Evolutionary conservation across 2,329 filamentous ascomycete genomes (phyloP).

Genomic region (Cytospora mali): DNA sequence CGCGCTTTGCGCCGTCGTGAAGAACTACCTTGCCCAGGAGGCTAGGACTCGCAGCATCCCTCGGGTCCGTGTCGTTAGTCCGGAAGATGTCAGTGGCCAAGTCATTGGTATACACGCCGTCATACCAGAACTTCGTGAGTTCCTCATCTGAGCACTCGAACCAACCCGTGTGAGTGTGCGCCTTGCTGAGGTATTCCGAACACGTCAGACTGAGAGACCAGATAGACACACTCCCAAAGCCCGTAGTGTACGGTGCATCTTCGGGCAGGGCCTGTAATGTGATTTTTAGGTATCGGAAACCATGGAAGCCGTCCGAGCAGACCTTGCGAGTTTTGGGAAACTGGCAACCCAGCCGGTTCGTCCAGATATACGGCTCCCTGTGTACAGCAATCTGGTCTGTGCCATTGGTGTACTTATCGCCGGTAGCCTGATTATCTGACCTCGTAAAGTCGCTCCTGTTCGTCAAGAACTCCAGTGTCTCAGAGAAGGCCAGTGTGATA

Average conservation of each 20-base stretch:
- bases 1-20: constrained; percentile 54
- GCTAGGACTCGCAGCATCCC: constrained; percentile 45
- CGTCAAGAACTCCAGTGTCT: constrained; percentile 48
- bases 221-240: constrained; percentile 48
- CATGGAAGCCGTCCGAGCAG: constrained; percentile 55
- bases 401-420: constrained; percentile 44
- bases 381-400: constrained; percentile 54
- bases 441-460: constrained; percentile 52
- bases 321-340: constrained; percentile 42
- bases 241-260: constrained; percentile 49
- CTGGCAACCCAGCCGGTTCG: constrained; percentile 47
- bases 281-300: constrained; percentile 55
- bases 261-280: constrained; percentile 46
- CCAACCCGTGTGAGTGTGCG: constrained; percentile 52
- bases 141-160: constrained; percentile 55
- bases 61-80: constrained; percentile 52
- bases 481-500: constrained; percentile 51
- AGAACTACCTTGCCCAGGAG: constrained; percentile 51
- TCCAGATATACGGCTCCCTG: constrained; percentile 47
- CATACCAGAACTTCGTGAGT: constrained; percentile 56
- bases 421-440: constrained; percentile 45
- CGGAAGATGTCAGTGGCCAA: constrained; percentile 50
- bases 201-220: constrained; percentile 46
- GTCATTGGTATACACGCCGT: constrained; percentile 56
- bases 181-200: constrained; percentile 49